A percentile compares a stretch with the other conserved stretches of the same genome.
phyloP scores from a whole-genome alignment of 192 early-diverging fungal species.

The Coemansia sp. region DNA sequence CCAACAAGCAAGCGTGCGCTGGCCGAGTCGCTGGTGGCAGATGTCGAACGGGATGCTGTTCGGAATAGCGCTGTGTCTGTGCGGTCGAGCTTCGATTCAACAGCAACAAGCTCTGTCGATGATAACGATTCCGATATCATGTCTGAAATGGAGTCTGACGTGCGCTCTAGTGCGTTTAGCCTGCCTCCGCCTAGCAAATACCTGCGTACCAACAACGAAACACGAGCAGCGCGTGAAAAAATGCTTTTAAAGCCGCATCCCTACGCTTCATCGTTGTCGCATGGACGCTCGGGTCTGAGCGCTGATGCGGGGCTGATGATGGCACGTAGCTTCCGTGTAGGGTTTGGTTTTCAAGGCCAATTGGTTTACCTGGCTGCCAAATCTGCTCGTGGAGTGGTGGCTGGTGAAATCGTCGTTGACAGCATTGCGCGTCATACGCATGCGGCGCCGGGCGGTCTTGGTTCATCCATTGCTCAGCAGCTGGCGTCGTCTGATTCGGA shows the following conservation, averaged over 20 bases:
- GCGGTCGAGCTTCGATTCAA: no score
- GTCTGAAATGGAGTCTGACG: background rate
- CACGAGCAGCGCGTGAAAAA: constrained; percentile 9
- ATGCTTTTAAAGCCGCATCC: constrained; percentile 24
- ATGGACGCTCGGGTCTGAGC: constrained; percentile 52
- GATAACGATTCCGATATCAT: no score
- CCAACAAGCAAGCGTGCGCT: background rate
- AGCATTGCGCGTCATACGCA: constrained; percentile 39
- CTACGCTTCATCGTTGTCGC: constrained; percentile 38
- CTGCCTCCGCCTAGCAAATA: constrained; percentile 46
- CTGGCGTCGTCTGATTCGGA: background rate
- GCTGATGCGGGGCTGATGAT: constrained; percentile 78
- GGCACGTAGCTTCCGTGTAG: constrained; percentile 79
- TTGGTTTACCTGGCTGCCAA: constrained; percentile 55
- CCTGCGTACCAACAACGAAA: constrained; percentile 26
- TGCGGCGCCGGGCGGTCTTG: constrained; percentile 15
- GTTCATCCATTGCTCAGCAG: background rate
- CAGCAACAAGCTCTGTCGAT: no score
- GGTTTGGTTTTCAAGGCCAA: constrained; percentile 78
- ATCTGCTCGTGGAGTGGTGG: background rate
- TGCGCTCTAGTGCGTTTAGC: constrained; percentile 14
- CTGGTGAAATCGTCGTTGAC: constrained; percentile 45
- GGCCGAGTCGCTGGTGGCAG: background rate
- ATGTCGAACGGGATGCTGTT: background rate
- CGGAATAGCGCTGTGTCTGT: background rate